Evolutionary conservation across 2,329 filamentous ascomycete genomes (phyloP), one percentile per base, ranked within the genome.

Genomic region (Hymenotorrendiella dingleyae): DNA sequence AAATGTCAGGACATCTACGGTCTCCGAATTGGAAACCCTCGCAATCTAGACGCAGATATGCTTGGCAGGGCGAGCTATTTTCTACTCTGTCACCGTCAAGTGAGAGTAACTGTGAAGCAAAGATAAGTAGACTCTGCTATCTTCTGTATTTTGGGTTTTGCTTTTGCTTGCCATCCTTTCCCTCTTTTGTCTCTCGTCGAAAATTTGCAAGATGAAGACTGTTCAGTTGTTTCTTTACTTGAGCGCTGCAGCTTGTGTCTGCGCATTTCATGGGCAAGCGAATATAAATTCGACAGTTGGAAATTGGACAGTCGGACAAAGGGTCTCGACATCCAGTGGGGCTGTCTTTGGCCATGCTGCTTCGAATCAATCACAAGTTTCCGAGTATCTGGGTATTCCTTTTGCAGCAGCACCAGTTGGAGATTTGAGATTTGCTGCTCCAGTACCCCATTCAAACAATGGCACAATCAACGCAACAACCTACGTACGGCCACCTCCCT

Each of bases 361-460:
- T 2, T 36, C 32, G 1, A 46, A 43, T 20, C 34, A 36, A 1
- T 38, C 48, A 16, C 29, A 33, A 20, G 55, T 58, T 9, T 57
- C 55, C 4, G 53, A 51, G 37, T 69, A 68, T 42, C 53, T 66
- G 5, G 62, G 64, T 8, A 62, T 69, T 40, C 64, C 61, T 10
- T 68, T 66, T 48, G 65, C 64, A 2, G 50, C 60, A 19, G 60
- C 63, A 5, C 64, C 66, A 10, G 45, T 59, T 19, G 65, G 62
- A 2, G 52, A 64, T 11, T 54, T 62, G 33, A 56, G 67, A 24
- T 69, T 66, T 46, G 59, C 49, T 12, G 60, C 55, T 9, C 55
- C 67, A 1, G 51, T 58, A 21, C 43, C 47, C 21, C 50, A 49
- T 26, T 20, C 23, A 9, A 46, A 45, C 6, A 36, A 30, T 41